Conservation (phyloP, 2,329 filamentous ascomycete genomes). For the Talaromyces marneffei region DNA sequence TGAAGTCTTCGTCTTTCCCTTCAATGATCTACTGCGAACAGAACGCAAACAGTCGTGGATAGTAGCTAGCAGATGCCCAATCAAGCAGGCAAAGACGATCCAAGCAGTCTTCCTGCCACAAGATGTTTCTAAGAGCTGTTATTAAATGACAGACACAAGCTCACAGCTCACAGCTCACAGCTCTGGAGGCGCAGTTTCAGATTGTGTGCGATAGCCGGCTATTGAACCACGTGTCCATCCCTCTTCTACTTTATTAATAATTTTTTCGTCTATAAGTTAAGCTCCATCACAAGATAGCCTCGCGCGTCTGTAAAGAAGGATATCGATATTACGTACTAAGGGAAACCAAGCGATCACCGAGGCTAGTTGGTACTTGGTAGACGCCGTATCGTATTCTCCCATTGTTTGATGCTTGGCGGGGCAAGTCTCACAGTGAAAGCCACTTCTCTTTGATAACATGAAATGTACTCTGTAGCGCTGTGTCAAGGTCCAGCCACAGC, state of each 20-base stretch:
- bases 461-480: neutral
- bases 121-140: slow-evolving; percentile 19
- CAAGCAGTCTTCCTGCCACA: slow-evolving; percentile 21
- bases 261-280: neutral
- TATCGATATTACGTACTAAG: no score
- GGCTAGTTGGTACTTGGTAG: neutral
- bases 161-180: slow-evolving; percentile 5
- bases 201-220: neutral
- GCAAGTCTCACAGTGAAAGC: neutral
- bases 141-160: slow-evolving; percentile 11
- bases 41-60: slow-evolving; percentile 22
- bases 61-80: slow-evolving; percentile 22
- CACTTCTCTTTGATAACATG: neutral
- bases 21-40: slow-evolving; percentile 13
- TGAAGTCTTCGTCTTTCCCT: slow-evolving; percentile 9
- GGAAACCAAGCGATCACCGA: neutral
- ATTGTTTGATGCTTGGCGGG: neutral
- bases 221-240: neutral
- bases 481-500: neutral
- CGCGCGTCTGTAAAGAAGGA: neutral
- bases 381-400: neutral
- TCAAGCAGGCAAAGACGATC: slow-evolving; percentile 21
- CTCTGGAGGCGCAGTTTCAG: neutral
- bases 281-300: neutral
- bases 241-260: neutral